phyloP scores from a whole-genome alignment of 2,329 filamentous ascomycete genomes.

The Cordyceps tenuipes region DNA sequence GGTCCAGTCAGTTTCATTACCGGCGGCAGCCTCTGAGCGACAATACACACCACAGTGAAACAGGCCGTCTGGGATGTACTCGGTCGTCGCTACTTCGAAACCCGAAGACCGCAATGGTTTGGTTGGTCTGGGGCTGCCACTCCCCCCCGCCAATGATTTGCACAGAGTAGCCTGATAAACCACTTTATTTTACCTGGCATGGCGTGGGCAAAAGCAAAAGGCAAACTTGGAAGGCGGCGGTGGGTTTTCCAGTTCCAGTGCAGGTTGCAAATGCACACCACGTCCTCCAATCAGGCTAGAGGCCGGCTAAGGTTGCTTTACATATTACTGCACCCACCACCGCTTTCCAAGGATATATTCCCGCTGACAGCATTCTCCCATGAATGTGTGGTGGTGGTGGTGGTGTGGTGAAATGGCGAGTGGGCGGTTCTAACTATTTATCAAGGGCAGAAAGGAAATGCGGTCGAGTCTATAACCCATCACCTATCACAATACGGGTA shows the following conservation, averaged over 20 bases:
- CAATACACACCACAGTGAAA: too few relatives aligned
- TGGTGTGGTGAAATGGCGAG: too few relatives aligned
- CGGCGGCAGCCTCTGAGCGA: too few relatives aligned
- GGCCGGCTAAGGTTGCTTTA: too few relatives aligned
- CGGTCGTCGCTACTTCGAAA: background rate
- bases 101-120: background rate
- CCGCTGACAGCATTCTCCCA: too few relatives aligned
- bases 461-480: background rate
- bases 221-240: background rate
- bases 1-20: background rate
- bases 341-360: too few relatives aligned
- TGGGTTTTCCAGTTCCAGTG: too few relatives aligned
- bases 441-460: background rate
- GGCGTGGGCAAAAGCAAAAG: background rate
- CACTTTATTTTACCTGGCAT: background rate
- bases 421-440: background rate
- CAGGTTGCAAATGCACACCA: too few relatives aligned
- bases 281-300: too few relatives aligned
- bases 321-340: too few relatives aligned
- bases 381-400: too few relatives aligned
- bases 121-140: background rate
- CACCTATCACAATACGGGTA: too few relatives aligned
- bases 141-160: background rate
- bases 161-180: constrained; percentile 2
- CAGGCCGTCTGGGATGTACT: background rate